These are phyloP conservation scores for Oryza coarctata DNA, from an alignment of 176 grass and related monocot genomes.

Conservation along the genomic window DNA sequence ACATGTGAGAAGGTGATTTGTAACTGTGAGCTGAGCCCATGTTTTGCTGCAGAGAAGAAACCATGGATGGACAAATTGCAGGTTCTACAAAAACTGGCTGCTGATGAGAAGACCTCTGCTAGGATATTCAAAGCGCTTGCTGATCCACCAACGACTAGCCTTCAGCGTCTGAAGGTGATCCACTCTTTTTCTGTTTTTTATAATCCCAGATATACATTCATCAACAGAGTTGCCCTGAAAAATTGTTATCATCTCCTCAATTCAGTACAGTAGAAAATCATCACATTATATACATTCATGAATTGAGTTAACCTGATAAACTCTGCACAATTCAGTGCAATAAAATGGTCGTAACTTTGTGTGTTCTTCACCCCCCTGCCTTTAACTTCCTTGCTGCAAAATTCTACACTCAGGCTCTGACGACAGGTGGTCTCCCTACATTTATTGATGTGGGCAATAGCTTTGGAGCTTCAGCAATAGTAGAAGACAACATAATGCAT, in stretches of 20 bases:
- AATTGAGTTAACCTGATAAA: not conserved
- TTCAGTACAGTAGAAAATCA: not conserved
- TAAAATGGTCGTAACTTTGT: constrained; percentile 8
- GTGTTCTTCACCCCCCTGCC: not conserved
- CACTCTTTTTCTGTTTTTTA: not conserved
- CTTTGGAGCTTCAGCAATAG: constrained; percentile 91
- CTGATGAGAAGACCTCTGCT: constrained; percentile 57
- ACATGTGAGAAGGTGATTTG: not conserved
- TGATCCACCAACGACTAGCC: constrained; percentile 93
- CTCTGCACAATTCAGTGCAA: not conserved
- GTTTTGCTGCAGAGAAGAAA: constrained; percentile 56
- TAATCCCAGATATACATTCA: constrained; percentile 6
- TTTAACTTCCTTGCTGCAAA: constrained; percentile 29
- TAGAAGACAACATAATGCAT: constrained; percentile 93
- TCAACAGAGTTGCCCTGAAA: not conserved
- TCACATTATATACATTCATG: constrained; percentile 4
- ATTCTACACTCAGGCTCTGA: constrained; percentile 57
- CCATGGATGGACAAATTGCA: constrained; percentile 94
- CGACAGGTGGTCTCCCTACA: constrained; percentile 91
- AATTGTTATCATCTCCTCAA: not conserved
- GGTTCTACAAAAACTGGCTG: constrained; percentile 71
- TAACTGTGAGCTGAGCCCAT: not conserved
- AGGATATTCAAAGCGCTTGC: constrained; percentile 96
- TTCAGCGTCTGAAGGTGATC: constrained; percentile 84
- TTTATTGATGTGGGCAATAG: constrained; percentile 97